Evolutionary conservation across 2,329 filamentous ascomycete genomes (phyloP).

Genomic region (Apiospora phragmitis): DNA sequence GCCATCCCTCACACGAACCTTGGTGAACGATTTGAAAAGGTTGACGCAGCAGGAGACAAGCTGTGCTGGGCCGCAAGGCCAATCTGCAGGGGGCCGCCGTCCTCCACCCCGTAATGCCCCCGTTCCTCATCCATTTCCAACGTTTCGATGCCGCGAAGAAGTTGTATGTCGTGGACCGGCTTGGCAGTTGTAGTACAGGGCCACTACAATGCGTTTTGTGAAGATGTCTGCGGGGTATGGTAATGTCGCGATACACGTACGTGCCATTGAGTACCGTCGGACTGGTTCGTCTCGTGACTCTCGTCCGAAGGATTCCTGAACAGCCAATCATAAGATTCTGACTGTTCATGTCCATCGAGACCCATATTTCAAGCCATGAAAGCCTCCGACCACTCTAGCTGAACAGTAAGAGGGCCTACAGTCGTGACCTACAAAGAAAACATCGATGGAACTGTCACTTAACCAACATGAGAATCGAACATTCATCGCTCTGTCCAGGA

Average conservation of each 20-base stretch:
- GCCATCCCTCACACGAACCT: background rate
- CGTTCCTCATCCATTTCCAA: background rate
- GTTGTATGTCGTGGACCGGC: background rate
- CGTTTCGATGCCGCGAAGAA: background rate
- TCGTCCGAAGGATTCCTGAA: background rate
- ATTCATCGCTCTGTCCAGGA: too few species aligned
- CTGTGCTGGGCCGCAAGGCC: background rate
- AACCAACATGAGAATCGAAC: too few species aligned
- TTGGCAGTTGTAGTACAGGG: background rate
- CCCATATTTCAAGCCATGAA: background rate
- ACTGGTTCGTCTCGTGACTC: background rate
- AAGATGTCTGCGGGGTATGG: background rate
- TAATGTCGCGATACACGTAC: background rate
- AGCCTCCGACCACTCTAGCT: too few species aligned
- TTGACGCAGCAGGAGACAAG: background rate
- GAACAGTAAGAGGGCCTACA: too few species aligned
- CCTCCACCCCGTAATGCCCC: background rate
- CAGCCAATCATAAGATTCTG: background rate
- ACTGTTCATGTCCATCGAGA: background rate
- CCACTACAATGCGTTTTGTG: background rate
- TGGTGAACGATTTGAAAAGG: background rate
- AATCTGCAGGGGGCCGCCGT: background rate
- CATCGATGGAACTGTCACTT: too few species aligned
- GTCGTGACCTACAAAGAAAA: too few species aligned
- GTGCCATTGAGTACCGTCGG: background rate